Conservation (phyloP, 352 stramenopile genomes). For the Globisporangium cystogenes region DNA sequence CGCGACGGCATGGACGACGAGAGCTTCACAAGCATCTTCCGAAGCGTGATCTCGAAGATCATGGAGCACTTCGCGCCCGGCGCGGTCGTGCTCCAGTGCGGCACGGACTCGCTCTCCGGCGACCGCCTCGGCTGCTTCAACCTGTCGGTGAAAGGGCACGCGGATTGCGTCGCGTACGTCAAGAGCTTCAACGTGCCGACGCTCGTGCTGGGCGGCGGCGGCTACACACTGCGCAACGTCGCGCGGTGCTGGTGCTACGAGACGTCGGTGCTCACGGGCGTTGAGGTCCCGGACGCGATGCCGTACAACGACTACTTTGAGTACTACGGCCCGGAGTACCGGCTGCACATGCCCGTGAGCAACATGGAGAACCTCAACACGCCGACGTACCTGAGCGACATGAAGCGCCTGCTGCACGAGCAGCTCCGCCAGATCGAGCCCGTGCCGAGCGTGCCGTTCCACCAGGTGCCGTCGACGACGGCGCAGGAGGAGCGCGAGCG, state of each 20-base stretch:
- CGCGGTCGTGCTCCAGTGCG: conserved; percentile 98
- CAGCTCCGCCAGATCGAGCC: conserved; percentile 94
- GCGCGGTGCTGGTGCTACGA: conserved; percentile 93
- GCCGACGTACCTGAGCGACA: conserved; percentile 85
- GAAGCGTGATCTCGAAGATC: conserved; percentile 94
- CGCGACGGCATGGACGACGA: conserved; percentile 99
- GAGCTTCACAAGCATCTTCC: conserved; percentile 88
- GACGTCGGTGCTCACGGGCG: conserved; percentile 92
- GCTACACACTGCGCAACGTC: conserved; percentile 98
- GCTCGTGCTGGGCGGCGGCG: conserved; percentile 95
- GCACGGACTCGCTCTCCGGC: conserved; percentile 97
- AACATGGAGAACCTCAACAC: conserved; percentile 98
- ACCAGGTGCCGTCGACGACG: conserved; percentile 64
- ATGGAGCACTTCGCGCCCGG: conserved; percentile 95
- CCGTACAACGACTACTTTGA: conserved; percentile 99
- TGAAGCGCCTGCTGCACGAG: conserved; percentile 90
- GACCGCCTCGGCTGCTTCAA: conserved; percentile 99
- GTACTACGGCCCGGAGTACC: conserved; percentile 98
- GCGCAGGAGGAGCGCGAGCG: conserved; percentile 44
- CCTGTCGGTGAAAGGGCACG: conserved; percentile 95
- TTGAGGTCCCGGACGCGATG: conserved; percentile 93
- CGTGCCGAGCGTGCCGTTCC: conserved; percentile 96
- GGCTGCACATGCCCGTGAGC: conserved; percentile 94
- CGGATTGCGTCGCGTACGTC: conserved; percentile 96
- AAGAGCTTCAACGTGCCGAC: conserved; percentile 96